phyloP scores from a whole-genome alignment of 129 eudicot species.

The Pittosporum tobira region DNA sequence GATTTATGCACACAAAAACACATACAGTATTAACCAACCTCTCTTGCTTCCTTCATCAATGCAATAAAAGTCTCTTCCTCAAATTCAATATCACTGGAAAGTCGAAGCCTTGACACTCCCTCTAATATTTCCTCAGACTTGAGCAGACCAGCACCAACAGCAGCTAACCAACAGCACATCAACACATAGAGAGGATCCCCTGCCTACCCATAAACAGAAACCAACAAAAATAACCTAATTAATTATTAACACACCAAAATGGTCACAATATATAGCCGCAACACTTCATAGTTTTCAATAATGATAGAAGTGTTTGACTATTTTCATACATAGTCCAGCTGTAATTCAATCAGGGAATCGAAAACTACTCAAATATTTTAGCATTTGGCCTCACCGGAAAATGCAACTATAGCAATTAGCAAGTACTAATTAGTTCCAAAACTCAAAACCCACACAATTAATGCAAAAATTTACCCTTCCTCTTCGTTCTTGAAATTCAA shows the following conservation, averaged over 20 bases:
- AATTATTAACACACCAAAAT: not conserved
- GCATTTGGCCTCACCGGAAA: not conserved
- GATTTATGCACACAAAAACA: no score
- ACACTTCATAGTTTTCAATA: no score
- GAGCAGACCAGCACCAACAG: slow-evolving; percentile 90
- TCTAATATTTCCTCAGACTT: slow-evolving; percentile 95
- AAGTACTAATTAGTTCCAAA: not conserved
- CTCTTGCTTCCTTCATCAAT: slow-evolving; percentile 83
- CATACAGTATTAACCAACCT: slow-evolving; percentile 46
- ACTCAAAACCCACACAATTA: not conserved
- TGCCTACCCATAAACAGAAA: slow-evolving; percentile 33
- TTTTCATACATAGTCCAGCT: no score
- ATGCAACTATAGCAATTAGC: not conserved
- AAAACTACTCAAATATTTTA: no score
- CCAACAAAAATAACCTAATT: not conserved
- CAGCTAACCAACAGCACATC: slow-evolving; percentile 95
- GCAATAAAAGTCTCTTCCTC: slow-evolving; percentile 89
- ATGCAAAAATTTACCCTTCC: slow-evolving; percentile 47
- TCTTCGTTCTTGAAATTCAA: slow-evolving; percentile 69
- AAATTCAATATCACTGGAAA: slow-evolving; percentile 81
- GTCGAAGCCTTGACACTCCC: slow-evolving; percentile 75
- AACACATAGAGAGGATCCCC: slow-evolving; percentile 87
- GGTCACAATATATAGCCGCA: not conserved
- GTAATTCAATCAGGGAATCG: not conserved
- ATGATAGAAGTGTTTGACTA: no score